A percentile compares a stretch with the other conserved stretches of the same genome.
These are phyloP conservation scores for Cyberlindnera xishuangbannaensis DNA, from an alignment of 805 yeast genomes.

Conservation along the genomic window DNA sequence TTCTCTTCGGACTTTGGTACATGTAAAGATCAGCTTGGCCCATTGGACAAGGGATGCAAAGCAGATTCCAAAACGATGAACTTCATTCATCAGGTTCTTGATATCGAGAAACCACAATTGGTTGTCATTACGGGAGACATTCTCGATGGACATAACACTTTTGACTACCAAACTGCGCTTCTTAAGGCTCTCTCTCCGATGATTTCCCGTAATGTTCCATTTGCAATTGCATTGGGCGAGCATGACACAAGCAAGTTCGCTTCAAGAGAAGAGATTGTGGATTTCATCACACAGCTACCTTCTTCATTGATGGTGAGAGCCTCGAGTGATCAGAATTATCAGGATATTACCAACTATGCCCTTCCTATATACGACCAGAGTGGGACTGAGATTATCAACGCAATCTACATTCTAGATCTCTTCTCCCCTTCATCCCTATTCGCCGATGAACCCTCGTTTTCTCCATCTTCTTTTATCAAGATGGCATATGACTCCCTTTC, in stretches of 20 bases:
- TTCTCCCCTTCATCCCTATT: constrained; percentile 35
- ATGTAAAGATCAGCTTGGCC: constrained; percentile 38
- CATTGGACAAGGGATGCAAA: constrained; percentile 31
- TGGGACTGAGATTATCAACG: constrained; percentile 25
- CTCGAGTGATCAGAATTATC: constrained; percentile 27
- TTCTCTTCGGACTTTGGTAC: constrained; percentile 53
- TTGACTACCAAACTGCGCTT: constrained; percentile 57
- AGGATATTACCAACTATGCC: constrained; percentile 41
- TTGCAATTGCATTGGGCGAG: constrained; percentile 54
- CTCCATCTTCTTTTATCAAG: constrained; percentile 28
- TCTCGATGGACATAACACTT: constrained; percentile 48
- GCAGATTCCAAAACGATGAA: constrained; percentile 49
- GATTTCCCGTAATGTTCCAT: constrained; percentile 48
- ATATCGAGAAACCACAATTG: constrained; percentile 52
- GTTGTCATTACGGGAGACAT: constrained; percentile 65
- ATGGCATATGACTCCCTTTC: constrained; percentile 19
- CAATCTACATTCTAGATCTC: constrained; percentile 48
- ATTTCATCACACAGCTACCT: constrained; percentile 41
- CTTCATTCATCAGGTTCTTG: constrained; percentile 47
- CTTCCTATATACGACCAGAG: constrained; percentile 33
- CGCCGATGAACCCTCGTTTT: constrained; percentile 11
- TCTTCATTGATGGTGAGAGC: constrained; percentile 32
- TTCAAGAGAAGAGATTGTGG: constrained; percentile 38
- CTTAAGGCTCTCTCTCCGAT: constrained; percentile 54
- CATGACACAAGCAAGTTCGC: constrained; percentile 54